Conservation (phyloP, 495 filamentous ascomycete species). For the Penicilliopsis zonata region DNA sequence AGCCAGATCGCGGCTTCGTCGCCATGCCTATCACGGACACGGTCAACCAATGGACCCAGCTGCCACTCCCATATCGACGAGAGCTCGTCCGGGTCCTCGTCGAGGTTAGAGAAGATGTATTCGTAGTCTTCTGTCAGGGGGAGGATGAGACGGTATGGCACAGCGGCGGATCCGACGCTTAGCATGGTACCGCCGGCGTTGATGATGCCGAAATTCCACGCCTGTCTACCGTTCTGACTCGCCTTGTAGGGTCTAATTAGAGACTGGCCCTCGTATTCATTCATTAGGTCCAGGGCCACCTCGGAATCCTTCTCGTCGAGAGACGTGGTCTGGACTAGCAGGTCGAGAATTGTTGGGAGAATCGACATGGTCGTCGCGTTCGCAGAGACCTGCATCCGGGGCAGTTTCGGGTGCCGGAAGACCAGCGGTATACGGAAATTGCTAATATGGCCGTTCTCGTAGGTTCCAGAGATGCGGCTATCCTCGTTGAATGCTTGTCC, state of each 20-base stretch:
- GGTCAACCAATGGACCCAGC: constrained; percentile 13
- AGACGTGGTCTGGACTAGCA: constrained; percentile 20
- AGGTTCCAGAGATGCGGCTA: constrained; percentile 11
- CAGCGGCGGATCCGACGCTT: constrained; percentile 23
- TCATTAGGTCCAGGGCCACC: constrained; percentile 22
- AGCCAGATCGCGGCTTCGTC: constrained; percentile 26
- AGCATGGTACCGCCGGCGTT: constrained; percentile 33
- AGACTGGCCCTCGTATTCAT: constrained; percentile 35
- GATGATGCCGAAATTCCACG: constrained; percentile 34
- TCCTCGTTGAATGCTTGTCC: constrained; percentile 16
- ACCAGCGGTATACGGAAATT: constrained; percentile 22
- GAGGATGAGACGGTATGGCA: constrained; percentile 26
- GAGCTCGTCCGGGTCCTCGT: constrained; percentile 22
- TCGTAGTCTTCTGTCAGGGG: constrained; percentile 26
- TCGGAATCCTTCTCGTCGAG: constrained; percentile 16
- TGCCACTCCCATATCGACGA: constrained; percentile 20
- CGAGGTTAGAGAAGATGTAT: constrained; percentile 24
- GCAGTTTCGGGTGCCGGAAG: constrained; percentile 19
- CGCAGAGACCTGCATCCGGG: constrained; percentile 12
- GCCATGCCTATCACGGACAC: constrained; percentile 17
- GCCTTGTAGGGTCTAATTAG: constrained; percentile 28
- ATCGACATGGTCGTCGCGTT: constrained; percentile 17
- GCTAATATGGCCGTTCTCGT: constrained; percentile 21
- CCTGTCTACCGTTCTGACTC: constrained; percentile 19
- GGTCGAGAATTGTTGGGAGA: constrained; percentile 17